These are phyloP conservation scores for Diaporthe sp. DNA, from an alignment of 2,329 filamentous ascomycete species.

Conservation along the genomic window DNA sequence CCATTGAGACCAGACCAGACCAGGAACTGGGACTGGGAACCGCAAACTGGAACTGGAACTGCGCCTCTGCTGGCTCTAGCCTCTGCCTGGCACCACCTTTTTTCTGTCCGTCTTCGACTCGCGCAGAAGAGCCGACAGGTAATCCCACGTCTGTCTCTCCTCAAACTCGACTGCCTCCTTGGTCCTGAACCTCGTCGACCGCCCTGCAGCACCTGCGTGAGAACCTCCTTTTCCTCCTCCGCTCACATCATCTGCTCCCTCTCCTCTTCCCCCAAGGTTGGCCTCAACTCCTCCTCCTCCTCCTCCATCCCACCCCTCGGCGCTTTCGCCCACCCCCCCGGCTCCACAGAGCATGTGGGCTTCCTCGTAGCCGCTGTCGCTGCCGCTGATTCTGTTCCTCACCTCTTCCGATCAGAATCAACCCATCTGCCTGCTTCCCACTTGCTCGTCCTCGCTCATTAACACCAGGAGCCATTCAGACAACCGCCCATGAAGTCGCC, in stretches of 20 bases:
- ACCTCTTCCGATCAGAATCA: constrained; percentile 4
- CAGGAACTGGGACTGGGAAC: constrained; percentile 28
- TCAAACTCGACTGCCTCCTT: constrained; percentile 22
- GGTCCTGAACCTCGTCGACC: constrained; percentile 20
- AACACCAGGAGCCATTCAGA: constrained; percentile 28
- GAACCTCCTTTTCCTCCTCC: constrained; percentile 19
- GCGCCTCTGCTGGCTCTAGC: constrained; percentile 37
- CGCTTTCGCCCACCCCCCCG: constrained; percentile 11
- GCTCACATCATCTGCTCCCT: neutral
- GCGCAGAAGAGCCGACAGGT: constrained; percentile 32
- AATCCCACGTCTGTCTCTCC: constrained; percentile 31
- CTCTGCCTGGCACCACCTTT: constrained; percentile 41
- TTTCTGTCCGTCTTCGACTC: constrained; percentile 40
- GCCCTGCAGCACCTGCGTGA: constrained; percentile 30
- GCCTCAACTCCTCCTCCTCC: constrained; percentile 32
- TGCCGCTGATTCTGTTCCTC: constrained; percentile 38
- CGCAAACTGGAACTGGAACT: constrained; percentile 27
- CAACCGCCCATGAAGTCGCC: constrained; percentile 38
- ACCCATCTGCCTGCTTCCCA: constrained; percentile 32
- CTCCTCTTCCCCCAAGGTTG: neutral
- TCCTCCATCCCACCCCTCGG: constrained; percentile 20
- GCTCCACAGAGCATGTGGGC: constrained; percentile 37
- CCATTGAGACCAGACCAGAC: constrained; percentile 21
- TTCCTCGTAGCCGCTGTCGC: constrained; percentile 30
- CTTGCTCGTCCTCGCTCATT: constrained; percentile 38